Percentiles rank a stretch among this genome's conserved stretches.
These are phyloP conservation scores for Theileria annulata DNA, from an alignment of 169 alveolate species.

Conservation along the genomic window DNA sequence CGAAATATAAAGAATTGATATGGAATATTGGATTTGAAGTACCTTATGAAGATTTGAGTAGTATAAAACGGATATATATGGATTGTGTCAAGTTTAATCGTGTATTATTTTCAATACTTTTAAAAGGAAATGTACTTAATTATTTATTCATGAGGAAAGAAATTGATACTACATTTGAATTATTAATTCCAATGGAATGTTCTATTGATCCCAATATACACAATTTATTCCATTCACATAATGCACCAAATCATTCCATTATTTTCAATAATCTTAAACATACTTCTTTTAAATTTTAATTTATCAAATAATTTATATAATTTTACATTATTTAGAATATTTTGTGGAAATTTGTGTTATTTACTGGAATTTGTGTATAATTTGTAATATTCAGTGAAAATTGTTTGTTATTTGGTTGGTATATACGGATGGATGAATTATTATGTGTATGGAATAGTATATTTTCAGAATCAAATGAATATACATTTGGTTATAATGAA, in stretches of 20 bases:
- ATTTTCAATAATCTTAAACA: conserved; percentile 1
- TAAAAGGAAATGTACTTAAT: conserved; percentile 39
- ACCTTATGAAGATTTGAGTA: conserved; percentile 4
- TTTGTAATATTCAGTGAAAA: too few species aligned
- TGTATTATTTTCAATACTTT: conserved; percentile 57
- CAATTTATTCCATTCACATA: conserved; percentile 20
- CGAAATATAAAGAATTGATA: conserved; percentile 28
- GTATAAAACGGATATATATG: conserved; percentile 62
- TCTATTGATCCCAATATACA: conserved; percentile 36
- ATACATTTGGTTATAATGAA: conserved; percentile 51
- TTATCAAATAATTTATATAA: neutral
- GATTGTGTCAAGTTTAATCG: conserved; percentile 66
- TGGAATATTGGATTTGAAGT: conserved; percentile 58
- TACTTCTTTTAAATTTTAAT: neutral
- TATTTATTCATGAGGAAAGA: conserved; percentile 45
- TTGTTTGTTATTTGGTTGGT: too few species aligned
- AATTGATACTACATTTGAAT: conserved; percentile 54
- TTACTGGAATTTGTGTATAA: neutral
- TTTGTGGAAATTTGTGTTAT: too few species aligned
- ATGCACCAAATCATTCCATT: neutral
- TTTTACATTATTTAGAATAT: neutral
- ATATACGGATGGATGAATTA: conserved; percentile 58
- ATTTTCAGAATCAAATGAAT: conserved; percentile 51
- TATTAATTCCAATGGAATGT: conserved; percentile 66
- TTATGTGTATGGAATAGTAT: conserved; percentile 61